These are phyloP conservation scores for Adansonia rubrostipa DNA, from an alignment of 441 rosid genomes.

Conservation along the genomic window DNA sequence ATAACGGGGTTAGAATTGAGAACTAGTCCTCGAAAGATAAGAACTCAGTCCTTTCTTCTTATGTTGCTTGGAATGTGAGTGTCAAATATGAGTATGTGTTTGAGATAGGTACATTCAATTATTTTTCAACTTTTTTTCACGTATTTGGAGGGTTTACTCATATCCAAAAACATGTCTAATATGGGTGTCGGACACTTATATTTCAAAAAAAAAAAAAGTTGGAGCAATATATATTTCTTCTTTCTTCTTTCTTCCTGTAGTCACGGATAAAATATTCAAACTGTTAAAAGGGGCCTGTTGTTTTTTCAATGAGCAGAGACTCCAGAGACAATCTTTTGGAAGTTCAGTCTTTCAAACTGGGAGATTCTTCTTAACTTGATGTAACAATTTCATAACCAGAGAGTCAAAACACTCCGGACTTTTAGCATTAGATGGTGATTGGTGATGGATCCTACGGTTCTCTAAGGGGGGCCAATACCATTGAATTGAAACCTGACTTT, in stretches of 20 bases:
- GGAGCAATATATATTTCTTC: no score
- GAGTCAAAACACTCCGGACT: neutral
- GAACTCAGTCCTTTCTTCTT: no score
- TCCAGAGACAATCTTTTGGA: neutral
- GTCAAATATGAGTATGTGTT: no score
- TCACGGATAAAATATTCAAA: neutral
- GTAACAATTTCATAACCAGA: neutral
- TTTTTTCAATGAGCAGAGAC: neutral
- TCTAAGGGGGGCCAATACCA: neutral
- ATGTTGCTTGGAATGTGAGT: no score
- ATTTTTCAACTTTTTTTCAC: no score
- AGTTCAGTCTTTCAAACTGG: neutral
- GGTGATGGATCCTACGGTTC: neutral
- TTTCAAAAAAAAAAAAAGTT: no score
- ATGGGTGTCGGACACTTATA: no score
- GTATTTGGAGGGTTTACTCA: no score
- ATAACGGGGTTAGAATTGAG: neutral
- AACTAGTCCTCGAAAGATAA: neutral
- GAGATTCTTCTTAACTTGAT: neutral
- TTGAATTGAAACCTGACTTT: neutral
- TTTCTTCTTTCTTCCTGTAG: neutral
- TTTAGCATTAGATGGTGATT: slow-evolving; percentile 17
- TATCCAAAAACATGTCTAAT: no score
- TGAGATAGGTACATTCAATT: no score
- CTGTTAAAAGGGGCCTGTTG: neutral